phyloP scores from a whole-genome alignment of 257 asterid species.

The Scutellaria baicalensis region DNA sequence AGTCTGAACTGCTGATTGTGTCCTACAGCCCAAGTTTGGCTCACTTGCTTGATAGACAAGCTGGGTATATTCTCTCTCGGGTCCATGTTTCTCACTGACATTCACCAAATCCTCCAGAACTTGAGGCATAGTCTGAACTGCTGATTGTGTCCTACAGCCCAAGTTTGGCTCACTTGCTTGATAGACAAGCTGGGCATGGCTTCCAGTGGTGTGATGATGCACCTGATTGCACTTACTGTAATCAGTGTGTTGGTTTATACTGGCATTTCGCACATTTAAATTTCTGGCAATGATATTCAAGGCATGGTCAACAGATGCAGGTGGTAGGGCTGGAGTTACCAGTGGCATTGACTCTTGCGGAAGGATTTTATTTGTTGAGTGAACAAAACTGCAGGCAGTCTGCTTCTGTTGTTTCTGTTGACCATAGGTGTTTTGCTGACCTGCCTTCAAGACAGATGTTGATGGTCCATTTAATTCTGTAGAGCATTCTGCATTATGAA shows the following conservation, averaged over 20 bases:
- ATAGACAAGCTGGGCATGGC: conserved; percentile 20
- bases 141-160: too few species aligned
- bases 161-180: conserved; percentile 35
- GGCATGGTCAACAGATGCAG: conserved; percentile 35
- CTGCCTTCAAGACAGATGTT: conserved; percentile 21
- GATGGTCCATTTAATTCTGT: conserved; percentile 20
- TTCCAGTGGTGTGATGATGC: conserved; percentile 30
- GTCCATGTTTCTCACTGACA: too few species aligned
- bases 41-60: too few species aligned
- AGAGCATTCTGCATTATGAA: conserved; percentile 24
- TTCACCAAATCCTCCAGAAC: too few species aligned
- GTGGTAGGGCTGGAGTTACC: conserved; percentile 11
- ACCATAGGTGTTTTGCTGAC: conserved; percentile 9
- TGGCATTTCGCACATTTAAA: conserved; percentile 31
- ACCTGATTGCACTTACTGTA: conserved; percentile 24
- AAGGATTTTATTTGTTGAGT: conserved; percentile 14
- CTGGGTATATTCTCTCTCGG: too few species aligned
- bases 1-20: too few species aligned
- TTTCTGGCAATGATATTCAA: conserved; percentile 59
- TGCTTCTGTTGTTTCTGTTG: conserved; percentile 19
- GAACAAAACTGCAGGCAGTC: conserved; percentile 2
- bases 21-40: too few species aligned
- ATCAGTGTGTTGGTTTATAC: conserved; percentile 17
- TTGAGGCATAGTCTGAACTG: too few species aligned
- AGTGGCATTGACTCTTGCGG: conserved; percentile 23